Conservation (phyloP, 495 filamentous ascomycete species). For the Trichoderma orchidacearum region DNA sequence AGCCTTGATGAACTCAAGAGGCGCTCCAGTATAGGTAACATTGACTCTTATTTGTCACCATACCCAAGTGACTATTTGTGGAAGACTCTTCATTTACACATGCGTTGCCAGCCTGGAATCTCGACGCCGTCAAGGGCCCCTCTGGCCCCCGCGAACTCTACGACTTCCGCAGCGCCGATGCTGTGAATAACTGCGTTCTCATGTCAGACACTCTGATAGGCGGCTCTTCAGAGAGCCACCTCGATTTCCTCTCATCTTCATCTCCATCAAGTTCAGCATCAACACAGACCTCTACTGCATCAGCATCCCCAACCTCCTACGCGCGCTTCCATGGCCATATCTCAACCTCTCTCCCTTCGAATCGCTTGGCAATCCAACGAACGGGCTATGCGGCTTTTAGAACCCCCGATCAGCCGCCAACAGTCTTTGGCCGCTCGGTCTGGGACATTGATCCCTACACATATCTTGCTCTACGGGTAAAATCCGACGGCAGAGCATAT, state of each 20-base stretch:
- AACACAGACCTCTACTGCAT: constrained; percentile 37
- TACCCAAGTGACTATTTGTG: too few species aligned
- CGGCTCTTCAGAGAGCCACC: constrained; percentile 58
- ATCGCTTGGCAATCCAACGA: constrained; percentile 52
- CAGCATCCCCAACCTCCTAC: constrained; percentile 55
- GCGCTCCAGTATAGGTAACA: constrained; percentile 26
- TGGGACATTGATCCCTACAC: constrained; percentile 85
- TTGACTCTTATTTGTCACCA: not conserved
- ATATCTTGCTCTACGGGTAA: constrained; percentile 81
- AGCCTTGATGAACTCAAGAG: constrained; percentile 33
- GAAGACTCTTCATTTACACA: not conserved
- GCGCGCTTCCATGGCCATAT: constrained; percentile 78
- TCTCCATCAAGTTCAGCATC: constrained; percentile 16
- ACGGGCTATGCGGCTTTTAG: constrained; percentile 87
- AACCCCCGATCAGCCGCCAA: constrained; percentile 42
- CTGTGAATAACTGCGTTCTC: constrained; percentile 55
- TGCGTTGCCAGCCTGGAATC: constrained; percentile 18
- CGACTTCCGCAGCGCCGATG: constrained; percentile 49
- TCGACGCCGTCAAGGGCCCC: constrained; percentile 42
- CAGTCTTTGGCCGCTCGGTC: constrained; percentile 64
- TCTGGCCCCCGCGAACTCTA: constrained; percentile 44
- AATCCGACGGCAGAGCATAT: constrained; percentile 82
- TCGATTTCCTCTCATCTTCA: constrained; percentile 40
- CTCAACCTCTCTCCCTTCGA: constrained; percentile 67
- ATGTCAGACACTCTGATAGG: constrained; percentile 82